Evolutionary conservation across 768 basidiomycete species (phyloP), one percentile per base, ranked within the genome.

Genomic region (Steccherinum ochraceum): DNA sequence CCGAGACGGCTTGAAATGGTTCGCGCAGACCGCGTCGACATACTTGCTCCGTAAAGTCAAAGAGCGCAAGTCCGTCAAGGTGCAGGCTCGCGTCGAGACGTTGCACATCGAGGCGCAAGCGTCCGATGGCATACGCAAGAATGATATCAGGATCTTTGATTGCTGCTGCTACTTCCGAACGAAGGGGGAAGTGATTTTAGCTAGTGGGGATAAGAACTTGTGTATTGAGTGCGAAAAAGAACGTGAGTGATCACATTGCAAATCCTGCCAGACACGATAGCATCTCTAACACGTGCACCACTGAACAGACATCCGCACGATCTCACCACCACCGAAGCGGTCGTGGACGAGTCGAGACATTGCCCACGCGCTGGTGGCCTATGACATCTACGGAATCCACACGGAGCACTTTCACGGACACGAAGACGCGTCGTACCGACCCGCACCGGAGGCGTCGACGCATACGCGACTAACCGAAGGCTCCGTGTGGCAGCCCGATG

Each of bases 141-240:
- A 89, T 58, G 89, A 93, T 58, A 72, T 73, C 47, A 66, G 85
- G 35, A 89, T 93, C 58, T 66, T 86, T 48, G 90, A 91, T 62
- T 92, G 89, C 58, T 86, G 83, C 59, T 68, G 73, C 56, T 85
- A 81, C 63, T 88, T 84, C 55, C 48, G 53, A 44, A 64, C 58
- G 49, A 65, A 56, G 35, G 71, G 67, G 21, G 66, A 83, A n/a
- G 68, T 76, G 48, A 57, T 89, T 39, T 48, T 64, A 41, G 81
- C 83, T 62, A 87, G 80, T 50, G 78, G 73, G 44, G 89, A 92
- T 65, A 82, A 77, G 44, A 84, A 85, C 56, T 66, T 91, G 24
- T 78, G 75, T 50, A 68, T 81, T 46, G 72, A 81, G 55, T 71
- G 71, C 26, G 72, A 77, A 58, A 72, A 69, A 21, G 64, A 70